These are phyloP conservation scores for Gentiana straminea DNA, from an alignment of 257 asterid genomes.

Conservation along the genomic window DNA sequence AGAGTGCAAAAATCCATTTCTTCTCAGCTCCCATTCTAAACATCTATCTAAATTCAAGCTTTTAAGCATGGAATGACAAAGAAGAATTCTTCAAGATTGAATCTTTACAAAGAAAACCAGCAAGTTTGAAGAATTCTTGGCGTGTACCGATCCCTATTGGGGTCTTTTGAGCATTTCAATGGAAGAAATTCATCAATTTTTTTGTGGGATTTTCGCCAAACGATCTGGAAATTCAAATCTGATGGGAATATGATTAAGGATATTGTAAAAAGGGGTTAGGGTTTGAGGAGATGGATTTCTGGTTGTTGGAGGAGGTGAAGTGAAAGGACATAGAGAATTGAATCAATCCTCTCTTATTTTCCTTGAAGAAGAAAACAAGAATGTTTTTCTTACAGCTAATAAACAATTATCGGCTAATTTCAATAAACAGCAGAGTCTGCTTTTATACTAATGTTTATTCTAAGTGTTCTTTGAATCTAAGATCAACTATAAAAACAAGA, in stretches of 20 bases:
- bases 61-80: conserved; percentile 16
- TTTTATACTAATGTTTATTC: too few relatives aligned
- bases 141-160: not conserved
- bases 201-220: not conserved
- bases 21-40: conserved; percentile 56
- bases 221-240: not conserved
- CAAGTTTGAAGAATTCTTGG: not conserved
- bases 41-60: conserved; percentile 6
- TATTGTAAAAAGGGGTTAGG: not conserved
- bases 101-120: not conserved
- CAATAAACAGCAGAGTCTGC: too few relatives aligned
- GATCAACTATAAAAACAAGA: too few relatives aligned
- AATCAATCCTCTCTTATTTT: not conserved
- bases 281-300: conserved; percentile 3
- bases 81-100: conserved; percentile 3
- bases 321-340: not conserved
- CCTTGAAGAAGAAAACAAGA: too few relatives aligned
- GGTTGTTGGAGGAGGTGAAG: conserved; percentile 6
- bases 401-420: too few relatives aligned
- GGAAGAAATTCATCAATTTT: not conserved
- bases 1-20: conserved; percentile 92
- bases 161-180: not conserved
- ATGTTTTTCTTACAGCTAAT: too few relatives aligned
- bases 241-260: not conserved
- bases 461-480: too few relatives aligned